Evolutionary conservation across 768 basidiomycete genomes (phyloP).

Genomic region (Gymnopilus junonius): DNA sequence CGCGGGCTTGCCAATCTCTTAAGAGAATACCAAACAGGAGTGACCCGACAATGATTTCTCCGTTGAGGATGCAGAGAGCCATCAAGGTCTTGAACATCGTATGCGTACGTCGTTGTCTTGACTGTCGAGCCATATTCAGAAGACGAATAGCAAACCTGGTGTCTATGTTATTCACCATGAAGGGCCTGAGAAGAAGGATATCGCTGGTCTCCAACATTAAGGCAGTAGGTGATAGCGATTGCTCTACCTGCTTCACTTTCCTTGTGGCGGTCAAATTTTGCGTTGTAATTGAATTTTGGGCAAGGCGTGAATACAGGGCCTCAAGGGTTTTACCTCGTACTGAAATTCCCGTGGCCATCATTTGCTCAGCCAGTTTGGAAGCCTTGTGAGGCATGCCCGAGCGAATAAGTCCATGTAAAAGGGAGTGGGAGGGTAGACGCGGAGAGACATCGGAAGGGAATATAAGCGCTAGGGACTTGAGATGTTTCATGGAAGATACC

Average conservation of each 20-base stretch:
- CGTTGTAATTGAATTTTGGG: slow-evolving; percentile 13
- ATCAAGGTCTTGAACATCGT: slow-evolving; percentile 66
- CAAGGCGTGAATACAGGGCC: slow-evolving; percentile 38
- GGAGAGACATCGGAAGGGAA: slow-evolving; percentile 58
- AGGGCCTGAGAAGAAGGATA: slow-evolving; percentile 34
- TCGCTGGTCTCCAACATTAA: slow-evolving; percentile 12
- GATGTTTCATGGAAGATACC: slow-evolving; percentile 31
- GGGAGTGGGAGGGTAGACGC: slow-evolving; percentile 62
- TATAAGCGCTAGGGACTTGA: slow-evolving; percentile 43
- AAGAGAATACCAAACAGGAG: slow-evolving; percentile 68
- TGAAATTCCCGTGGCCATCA: slow-evolving; percentile 58
- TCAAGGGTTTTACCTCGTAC: slow-evolving; percentile 56
- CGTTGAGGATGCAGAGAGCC: slow-evolving; percentile 70
- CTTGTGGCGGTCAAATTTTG: not conserved
- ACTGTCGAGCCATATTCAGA: slow-evolving; percentile 53
- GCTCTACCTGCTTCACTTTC: too few species aligned
- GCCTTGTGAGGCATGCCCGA: slow-evolving; percentile 52
- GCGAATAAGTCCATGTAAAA: slow-evolving; percentile 69
- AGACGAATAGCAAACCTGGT: slow-evolving; percentile 59
- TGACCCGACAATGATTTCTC: slow-evolving; percentile 79
- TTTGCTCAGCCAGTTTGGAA: slow-evolving; percentile 46
- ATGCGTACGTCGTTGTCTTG: slow-evolving; percentile 58
- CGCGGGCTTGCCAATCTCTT: slow-evolving; percentile 61
- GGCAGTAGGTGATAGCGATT: slow-evolving; percentile 13
- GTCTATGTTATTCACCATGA: slow-evolving; percentile 40